These are phyloP conservation scores for Gracilaria domingensis DNA, from an alignment of 23 red algal species.

Conservation along the genomic window DNA sequence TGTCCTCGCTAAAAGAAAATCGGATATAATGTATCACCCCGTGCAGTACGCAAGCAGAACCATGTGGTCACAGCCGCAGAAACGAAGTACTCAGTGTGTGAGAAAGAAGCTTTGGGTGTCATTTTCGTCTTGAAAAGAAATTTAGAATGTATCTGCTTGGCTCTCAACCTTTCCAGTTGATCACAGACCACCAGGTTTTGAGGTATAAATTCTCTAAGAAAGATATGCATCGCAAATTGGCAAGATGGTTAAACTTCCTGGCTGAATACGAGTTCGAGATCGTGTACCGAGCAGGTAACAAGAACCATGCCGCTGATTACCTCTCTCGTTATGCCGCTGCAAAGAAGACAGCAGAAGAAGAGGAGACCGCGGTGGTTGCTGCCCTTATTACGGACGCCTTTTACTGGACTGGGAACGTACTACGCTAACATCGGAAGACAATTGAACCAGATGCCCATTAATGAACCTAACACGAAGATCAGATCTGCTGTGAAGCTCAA, in stretches of 20 bases:
- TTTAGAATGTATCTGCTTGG: neutral
- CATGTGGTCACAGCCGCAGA: neutral
- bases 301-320: neutral
- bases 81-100: neutral
- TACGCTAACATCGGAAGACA: too few relatives aligned
- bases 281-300: neutral
- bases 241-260: neutral
- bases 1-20: neutral
- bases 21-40: neutral
- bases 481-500: conserved; percentile 53
- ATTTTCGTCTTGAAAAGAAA: neutral
- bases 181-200: neutral
- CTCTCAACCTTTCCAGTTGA: neutral
- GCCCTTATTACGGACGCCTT: too few relatives aligned
- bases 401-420: too few relatives aligned
- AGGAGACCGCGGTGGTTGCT: too few relatives aligned
- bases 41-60: neutral
- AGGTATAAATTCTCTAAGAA: neutral
- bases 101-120: neutral
- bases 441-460: too few relatives aligned
- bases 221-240: neutral
- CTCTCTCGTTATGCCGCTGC: too few relatives aligned
- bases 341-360: too few relatives aligned
- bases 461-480: too few relatives aligned
- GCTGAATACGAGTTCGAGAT: neutral